A percentile compares a stretch with the other conserved stretches of the same genome.
Evolutionary conservation across 2,329 filamentous ascomycete genomes (phyloP).

Genomic region (Monosporascus sp.): DNA sequence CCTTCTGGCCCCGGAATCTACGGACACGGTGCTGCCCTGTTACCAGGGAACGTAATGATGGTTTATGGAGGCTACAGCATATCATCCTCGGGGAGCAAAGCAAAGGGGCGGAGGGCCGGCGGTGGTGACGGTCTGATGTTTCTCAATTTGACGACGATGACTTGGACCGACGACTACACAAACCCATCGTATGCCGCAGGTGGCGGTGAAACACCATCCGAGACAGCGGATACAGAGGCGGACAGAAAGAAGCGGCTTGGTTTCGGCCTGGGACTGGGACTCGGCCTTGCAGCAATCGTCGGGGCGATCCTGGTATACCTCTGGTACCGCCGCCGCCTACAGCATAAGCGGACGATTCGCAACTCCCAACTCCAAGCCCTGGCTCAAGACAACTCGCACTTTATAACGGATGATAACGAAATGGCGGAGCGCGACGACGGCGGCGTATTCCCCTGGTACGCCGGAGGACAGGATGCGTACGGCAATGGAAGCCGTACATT

Average conservation of each 20-base stretch:
- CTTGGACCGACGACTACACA: slow-evolving; percentile 46
- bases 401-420: slow-evolving; percentile 37
- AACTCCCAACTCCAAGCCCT: slow-evolving; percentile 45
- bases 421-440: slow-evolving; percentile 39
- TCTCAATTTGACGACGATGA: slow-evolving; percentile 53
- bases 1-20: slow-evolving; percentile 46
- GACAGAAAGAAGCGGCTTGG: slow-evolving; percentile 43
- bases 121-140: slow-evolving; percentile 34
- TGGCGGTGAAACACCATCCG: slow-evolving; percentile 1
- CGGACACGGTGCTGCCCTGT: slow-evolving; percentile 57
- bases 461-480: slow-evolving; percentile 40
- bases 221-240: slow-evolving; percentile 1
- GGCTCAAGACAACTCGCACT: slow-evolving; percentile 44
- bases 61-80: slow-evolving; percentile 59
- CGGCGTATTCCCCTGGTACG: slow-evolving; percentile 38
- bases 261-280: slow-evolving; percentile 59
- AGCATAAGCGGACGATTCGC: slow-evolving; percentile 27
- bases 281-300: slow-evolving; percentile 52
- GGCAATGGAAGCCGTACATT: slow-evolving; percentile 33
- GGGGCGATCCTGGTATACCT: slow-evolving; percentile 41
- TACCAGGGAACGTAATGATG: slow-evolving; percentile 66
- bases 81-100: slow-evolving; percentile 24
- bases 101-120: slow-evolving; percentile 27
- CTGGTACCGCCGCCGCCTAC: slow-evolving; percentile 44
- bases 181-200: slow-evolving; percentile 32